Evolutionary conservation across 2,329 filamentous ascomycete species (phyloP).

Genomic region (Botrytis galanthina): DNA sequence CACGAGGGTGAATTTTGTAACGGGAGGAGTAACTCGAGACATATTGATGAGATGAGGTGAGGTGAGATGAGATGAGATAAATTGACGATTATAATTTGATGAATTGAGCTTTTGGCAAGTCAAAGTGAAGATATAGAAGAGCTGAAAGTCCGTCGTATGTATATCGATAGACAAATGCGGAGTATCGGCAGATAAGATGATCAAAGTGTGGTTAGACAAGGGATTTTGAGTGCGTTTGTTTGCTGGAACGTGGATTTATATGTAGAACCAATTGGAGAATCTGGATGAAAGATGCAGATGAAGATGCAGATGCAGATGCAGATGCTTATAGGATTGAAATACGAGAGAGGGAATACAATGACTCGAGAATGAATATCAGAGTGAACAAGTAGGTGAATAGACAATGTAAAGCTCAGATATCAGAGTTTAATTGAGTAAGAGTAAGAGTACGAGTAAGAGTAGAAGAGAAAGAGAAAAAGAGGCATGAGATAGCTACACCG

Average conservation of each 20-base stretch:
- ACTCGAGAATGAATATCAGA: background rate
- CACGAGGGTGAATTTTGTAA: conserved; percentile 33
- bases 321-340: background rate
- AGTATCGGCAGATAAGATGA: background rate
- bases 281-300: background rate
- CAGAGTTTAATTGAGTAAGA: background rate
- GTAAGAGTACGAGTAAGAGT: background rate
- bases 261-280: background rate
- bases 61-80: background rate
- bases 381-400: background rate
- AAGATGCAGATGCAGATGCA: background rate
- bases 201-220: background rate
- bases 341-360: background rate
- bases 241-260: background rate
- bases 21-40: conserved; percentile 38
- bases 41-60: conserved; percentile 25
- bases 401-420: background rate
- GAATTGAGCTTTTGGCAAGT: too few relatives aligned
- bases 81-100: background rate
- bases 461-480: background rate
- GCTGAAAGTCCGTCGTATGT: background rate
- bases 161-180: background rate
- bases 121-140: background rate
- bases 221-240: background rate
- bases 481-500: background rate